Conservation (phyloP, 352 stramenopile species). For the Peronospora destructor region DNA sequence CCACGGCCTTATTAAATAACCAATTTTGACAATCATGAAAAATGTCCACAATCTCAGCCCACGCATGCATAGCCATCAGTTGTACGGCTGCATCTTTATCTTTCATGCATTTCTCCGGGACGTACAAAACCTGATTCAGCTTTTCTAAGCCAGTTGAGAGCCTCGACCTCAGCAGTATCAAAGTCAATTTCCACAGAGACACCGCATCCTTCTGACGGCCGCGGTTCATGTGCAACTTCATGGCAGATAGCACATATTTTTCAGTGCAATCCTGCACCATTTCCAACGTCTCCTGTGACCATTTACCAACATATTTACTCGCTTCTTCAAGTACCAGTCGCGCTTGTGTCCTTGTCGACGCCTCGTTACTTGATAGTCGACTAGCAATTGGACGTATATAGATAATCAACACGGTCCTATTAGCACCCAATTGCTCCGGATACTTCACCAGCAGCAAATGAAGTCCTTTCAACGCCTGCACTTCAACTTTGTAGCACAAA, state of each 20-base stretch:
- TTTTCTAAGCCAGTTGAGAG: conserved; percentile 37
- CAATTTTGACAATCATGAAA: conserved; percentile 44
- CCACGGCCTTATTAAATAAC: conserved; percentile 50
- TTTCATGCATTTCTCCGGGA: conserved; percentile 46
- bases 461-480: conserved; percentile 58
- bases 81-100: conserved; percentile 39
- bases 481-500: conserved; percentile 33
- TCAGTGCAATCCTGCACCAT: conserved; percentile 35
- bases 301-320: conserved; percentile 25
- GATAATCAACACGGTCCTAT: conserved; percentile 28
- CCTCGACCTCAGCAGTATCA: conserved; percentile 37
- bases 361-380: conserved; percentile 46
- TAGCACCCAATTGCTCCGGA: conserved; percentile 28
- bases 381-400: conserved; percentile 50
- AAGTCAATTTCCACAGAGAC: conserved; percentile 45
- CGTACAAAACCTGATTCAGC: conserved; percentile 49
- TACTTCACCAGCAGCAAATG: conserved; percentile 50
- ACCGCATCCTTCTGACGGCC: conserved; percentile 40
- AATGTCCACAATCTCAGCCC: conserved; percentile 38
- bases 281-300: conserved; percentile 26
- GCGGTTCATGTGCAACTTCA: conserved; percentile 46
- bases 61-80: conserved; percentile 47
- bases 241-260: conserved; percentile 48
- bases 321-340: conserved; percentile 45
- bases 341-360: conserved; percentile 38